Evolutionary conservation across 805 yeast species (phyloP).

Genomic region (Tanozyma kutaoensis): DNA sequence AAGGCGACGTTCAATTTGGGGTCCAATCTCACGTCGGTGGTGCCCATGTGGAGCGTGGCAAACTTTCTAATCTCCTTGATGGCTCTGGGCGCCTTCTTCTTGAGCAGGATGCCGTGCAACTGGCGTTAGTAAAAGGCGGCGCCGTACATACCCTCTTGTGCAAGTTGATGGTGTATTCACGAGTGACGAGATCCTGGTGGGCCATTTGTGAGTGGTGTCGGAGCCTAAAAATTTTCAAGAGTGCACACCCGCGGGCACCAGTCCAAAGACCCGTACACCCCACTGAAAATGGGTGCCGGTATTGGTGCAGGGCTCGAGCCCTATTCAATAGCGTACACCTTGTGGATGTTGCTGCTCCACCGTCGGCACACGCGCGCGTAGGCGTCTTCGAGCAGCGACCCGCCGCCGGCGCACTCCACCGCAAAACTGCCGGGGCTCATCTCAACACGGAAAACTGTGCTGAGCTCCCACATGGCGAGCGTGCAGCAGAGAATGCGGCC

Average conservation of each 20-base stretch:
- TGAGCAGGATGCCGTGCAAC: slow-evolving; percentile 98
- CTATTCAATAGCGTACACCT: slow-evolving; percentile 23
- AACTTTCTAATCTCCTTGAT: slow-evolving; percentile 98
- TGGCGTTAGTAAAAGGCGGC: slow-evolving; percentile 44
- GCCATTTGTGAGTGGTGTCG: slow-evolving; percentile 40
- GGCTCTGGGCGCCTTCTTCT: slow-evolving; percentile 99
- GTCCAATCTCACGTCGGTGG: slow-evolving; percentile 97
- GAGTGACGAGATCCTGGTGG: slow-evolving; percentile 98
- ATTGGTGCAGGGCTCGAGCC: too few species aligned
- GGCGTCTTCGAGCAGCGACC: slow-evolving; percentile 1
- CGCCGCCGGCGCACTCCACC: neutral
- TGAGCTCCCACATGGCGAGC: slow-evolving; percentile 23
- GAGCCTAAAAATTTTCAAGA: slow-evolving; percentile 1
- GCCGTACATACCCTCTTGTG: slow-evolving; percentile 99
- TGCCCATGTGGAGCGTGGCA: slow-evolving; percentile 98
- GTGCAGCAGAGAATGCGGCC: slow-evolving; percentile 19
- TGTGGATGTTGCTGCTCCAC: slow-evolving; percentile 16
- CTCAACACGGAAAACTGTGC: slow-evolving; percentile 6
- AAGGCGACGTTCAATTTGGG: slow-evolving; percentile 96
- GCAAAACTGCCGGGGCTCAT: slow-evolving; percentile 1
- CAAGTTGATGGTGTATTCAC: slow-evolving; percentile 99
- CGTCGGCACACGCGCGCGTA: slow-evolving; percentile 5
- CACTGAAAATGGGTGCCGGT: too few species aligned
- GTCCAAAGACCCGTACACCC: too few species aligned
- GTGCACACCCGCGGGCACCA: too few species aligned